Evolutionary conservation across 371 early-diverging fungal species (phyloP).

Genomic region (Rhizomucor miehei): DNA sequence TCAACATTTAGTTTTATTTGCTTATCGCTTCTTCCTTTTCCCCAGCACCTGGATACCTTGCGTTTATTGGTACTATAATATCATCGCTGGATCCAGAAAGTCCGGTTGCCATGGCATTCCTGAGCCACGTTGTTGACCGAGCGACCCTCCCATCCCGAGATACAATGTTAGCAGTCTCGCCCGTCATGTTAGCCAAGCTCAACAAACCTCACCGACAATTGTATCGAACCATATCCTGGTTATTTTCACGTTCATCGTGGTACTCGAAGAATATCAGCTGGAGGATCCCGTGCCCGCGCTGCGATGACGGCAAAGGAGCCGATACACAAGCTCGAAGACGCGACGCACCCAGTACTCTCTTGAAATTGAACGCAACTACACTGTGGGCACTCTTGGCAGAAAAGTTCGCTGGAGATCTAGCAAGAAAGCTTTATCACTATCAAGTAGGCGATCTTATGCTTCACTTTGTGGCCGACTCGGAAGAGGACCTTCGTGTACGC

Average conservation of each 20-base stretch:
- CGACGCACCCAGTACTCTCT: conserved; percentile 1
- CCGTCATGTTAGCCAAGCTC: conserved; percentile 27
- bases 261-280: not conserved
- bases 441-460: conserved; percentile 33
- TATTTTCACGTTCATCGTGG: conserved; percentile 8
- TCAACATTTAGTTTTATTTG: no score
- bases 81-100: conserved; percentile 37
- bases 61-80: conserved; percentile 29
- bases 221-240: conserved; percentile 20
- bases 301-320: not conserved
- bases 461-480: conserved; percentile 20
- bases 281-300: conserved; percentile 1
- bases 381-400: conserved; percentile 44
- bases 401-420: conserved; percentile 45
- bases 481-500: conserved; percentile 34
- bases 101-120: conserved; percentile 54
- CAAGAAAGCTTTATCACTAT: conserved; percentile 30
- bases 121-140: conserved; percentile 55
- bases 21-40: not conserved
- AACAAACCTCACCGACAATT: conserved; percentile 21
- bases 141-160: conserved; percentile 50
- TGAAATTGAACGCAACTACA: conserved; percentile 35
- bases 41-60: conserved; percentile 33
- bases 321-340: not conserved
- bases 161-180: conserved; percentile 33